Evolutionary conservation across 768 basidiomycete genomes (phyloP).

Genomic region (Rhodotorula graminis): DNA sequence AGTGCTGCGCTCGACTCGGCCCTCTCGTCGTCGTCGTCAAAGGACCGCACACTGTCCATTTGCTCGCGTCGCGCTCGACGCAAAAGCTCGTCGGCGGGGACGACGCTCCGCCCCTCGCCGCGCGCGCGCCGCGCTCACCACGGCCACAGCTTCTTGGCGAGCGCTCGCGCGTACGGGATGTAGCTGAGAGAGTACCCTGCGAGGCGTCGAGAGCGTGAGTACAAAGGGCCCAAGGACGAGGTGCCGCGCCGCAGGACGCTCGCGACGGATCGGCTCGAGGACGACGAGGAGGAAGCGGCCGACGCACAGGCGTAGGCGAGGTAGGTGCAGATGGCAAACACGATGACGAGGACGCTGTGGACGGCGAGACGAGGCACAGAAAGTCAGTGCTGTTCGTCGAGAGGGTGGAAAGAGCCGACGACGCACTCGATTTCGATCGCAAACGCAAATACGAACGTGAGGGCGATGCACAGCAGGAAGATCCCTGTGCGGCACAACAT

Average conservation of each 20-base stretch:
- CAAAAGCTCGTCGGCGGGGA: too few relatives aligned
- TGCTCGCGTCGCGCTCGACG: too few relatives aligned
- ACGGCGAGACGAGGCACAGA: not conserved
- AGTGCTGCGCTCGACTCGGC: too few relatives aligned
- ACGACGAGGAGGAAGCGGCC: not conserved
- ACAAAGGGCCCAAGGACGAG: not conserved
- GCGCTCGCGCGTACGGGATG: constrained; percentile 30
- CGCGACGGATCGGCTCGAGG: not conserved
- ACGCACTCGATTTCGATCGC: constrained; percentile 27
- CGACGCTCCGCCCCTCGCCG: too few relatives aligned
- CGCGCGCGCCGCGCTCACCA: constrained; percentile 4
- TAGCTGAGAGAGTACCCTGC: constrained; percentile 20
- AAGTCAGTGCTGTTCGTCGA: too few relatives aligned
- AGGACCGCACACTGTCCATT: too few relatives aligned
- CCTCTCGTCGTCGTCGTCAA: too few relatives aligned
- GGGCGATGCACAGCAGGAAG: constrained; percentile 13
- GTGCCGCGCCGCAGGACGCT: not conserved
- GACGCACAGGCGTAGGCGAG: constrained; percentile 18
- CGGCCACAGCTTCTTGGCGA: constrained; percentile 21
- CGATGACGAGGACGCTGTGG: constrained; percentile 31
- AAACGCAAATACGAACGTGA: constrained; percentile 33
- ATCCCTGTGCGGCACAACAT: not conserved
- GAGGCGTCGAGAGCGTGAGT: not conserved
- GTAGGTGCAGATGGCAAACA: constrained; percentile 30
- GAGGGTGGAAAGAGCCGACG: too few relatives aligned